Evolutionary conservation across 108 stramenopile species (phyloP).

Genomic region (Cyclotella cryptica): DNA sequence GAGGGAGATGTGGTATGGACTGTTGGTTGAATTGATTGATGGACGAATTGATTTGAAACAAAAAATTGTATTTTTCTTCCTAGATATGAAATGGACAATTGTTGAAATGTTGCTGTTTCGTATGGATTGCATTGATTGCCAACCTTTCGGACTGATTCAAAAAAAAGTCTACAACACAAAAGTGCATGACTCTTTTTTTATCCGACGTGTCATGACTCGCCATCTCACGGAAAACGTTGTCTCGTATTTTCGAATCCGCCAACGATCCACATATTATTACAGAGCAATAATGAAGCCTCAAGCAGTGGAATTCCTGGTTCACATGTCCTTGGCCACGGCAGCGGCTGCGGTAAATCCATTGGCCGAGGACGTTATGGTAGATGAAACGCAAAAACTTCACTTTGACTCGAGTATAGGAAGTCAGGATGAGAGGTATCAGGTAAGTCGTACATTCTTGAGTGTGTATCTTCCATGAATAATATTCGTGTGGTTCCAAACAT

Average conservation of each 20-base stretch:
- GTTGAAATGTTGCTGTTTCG: background rate
- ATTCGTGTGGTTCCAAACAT: too few species aligned
- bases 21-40: too few species aligned
- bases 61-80: too few species aligned
- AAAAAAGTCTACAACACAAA: too few species aligned
- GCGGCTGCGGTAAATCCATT: conserved; percentile 77
- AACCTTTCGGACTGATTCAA: too few species aligned
- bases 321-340: conserved; percentile 82
- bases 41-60: too few species aligned
- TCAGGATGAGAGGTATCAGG: conserved; percentile 21
- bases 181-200: background rate
- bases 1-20: background rate
- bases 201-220: background rate
- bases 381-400: conserved; percentile 38
- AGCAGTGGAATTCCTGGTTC: conserved; percentile 87
- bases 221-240: background rate
- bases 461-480: too few species aligned
- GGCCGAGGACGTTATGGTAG: conserved; percentile 72
- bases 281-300: conserved; percentile 81
- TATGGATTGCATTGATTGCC: background rate
- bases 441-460: background rate
- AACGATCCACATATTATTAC: background rate
- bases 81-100: background rate
- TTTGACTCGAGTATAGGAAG: conserved; percentile 33
- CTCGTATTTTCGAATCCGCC: too few species aligned